phyloP scores from a whole-genome alignment of 2,329 filamentous ascomycete genomes.

The Camillea tinctor region DNA sequence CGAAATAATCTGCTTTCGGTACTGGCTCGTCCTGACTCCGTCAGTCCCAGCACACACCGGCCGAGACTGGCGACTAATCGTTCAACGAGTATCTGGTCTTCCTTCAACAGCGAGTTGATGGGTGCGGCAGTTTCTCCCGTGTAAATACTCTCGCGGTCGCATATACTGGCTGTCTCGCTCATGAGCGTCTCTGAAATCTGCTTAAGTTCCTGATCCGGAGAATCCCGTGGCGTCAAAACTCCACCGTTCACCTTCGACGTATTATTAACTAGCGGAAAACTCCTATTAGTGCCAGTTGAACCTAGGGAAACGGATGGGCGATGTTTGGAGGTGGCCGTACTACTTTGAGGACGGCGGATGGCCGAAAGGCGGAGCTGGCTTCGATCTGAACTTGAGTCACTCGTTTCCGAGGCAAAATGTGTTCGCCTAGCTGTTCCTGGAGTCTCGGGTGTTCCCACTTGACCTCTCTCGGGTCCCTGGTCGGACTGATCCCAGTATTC shows the following conservation, averaged over 20 bases:
- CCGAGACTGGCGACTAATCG: conserved; percentile 59
- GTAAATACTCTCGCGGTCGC: conserved; percentile 33
- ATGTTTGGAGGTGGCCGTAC: conserved; percentile 42
- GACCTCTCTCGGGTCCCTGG: conserved; percentile 23
- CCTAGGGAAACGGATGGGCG: conserved; percentile 58
- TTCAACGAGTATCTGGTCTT: conserved; percentile 61
- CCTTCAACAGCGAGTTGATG: conserved; percentile 48
- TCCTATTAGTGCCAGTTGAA: conserved; percentile 58
- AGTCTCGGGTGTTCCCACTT: conserved; percentile 25
- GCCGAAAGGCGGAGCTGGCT: conserved; percentile 33
- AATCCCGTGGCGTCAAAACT: conserved; percentile 47
- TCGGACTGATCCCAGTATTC: conserved; percentile 22
- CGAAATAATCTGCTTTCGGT: conserved; percentile 64
- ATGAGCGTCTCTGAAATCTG: conserved; percentile 49
- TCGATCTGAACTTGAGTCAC: conserved; percentile 26
- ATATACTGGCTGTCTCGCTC: conserved; percentile 45
- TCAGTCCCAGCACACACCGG: conserved; percentile 57
- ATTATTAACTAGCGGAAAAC: conserved; percentile 60
- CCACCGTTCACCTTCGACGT: conserved; percentile 47
- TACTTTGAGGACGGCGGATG: conserved; percentile 43
- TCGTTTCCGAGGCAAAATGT: conserved; percentile 23
- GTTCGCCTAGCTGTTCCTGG: conserved; percentile 31
- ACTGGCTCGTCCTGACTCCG: conserved; percentile 52
- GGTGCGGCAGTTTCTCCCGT: conserved; percentile 35
- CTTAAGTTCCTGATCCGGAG: conserved; percentile 49